Conservation (phyloP, 306 rosid species). For the Quercus agrifolia region DNA sequence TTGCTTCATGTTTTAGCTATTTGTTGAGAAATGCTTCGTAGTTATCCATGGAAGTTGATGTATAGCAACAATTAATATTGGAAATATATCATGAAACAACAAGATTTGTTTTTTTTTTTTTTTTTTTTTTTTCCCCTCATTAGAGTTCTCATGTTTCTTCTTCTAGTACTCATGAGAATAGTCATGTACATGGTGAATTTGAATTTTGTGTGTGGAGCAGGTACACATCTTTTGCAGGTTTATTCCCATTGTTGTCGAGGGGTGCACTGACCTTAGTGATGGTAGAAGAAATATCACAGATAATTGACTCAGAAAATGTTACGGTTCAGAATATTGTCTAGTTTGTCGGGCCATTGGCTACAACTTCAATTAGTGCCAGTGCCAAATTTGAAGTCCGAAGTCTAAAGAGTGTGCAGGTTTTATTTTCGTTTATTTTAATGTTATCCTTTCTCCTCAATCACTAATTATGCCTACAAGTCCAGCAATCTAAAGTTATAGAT, state of each 20-base stretch:
- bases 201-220: constrained; percentile 28
- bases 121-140: not conserved
- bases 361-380: constrained; percentile 74
- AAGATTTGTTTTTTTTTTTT: not conserved
- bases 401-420: constrained; percentile 82
- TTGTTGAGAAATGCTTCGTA: not conserved
- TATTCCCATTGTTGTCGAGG: constrained; percentile 73
- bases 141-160: not conserved
- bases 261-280: constrained; percentile 63
- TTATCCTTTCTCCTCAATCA: not conserved
- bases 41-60: not conserved
- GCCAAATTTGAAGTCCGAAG: constrained; percentile 84
- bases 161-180: not conserved
- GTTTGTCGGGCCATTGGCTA: constrained; percentile 72
- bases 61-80: not conserved
- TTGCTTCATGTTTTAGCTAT: not conserved
- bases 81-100: no score
- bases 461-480: not conserved
- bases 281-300: constrained; percentile 91
- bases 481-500: not conserved
- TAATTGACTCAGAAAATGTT: constrained; percentile 60
- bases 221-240: constrained; percentile 77
- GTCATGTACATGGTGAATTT: not conserved
- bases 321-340: constrained; percentile 76
- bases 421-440: not conserved